Percentiles rank a stretch among this genome's conserved stretches.
phyloP scores from a whole-genome alignment of 192 early-diverging fungal species.

The Pilaira anomala region DNA sequence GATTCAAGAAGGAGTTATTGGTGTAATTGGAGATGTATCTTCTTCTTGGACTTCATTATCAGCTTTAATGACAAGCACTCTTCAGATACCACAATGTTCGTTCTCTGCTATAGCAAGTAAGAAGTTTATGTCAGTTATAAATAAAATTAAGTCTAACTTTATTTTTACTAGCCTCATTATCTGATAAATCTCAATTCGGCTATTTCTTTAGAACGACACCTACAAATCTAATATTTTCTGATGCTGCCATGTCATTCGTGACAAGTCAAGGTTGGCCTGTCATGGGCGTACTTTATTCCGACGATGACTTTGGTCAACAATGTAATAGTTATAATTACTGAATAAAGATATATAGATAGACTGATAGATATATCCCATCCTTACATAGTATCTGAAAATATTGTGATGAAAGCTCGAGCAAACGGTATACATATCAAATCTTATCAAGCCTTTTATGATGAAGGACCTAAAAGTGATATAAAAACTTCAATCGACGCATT shows the following conservation, averaged over 20 bases:
- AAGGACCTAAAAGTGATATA: slow-evolving; percentile 35
- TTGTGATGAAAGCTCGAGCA: slow-evolving; percentile 29
- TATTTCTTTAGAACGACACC: slow-evolving; percentile 52
- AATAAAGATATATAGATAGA: background rate
- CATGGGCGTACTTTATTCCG: slow-evolving; percentile 43
- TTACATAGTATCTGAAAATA: slow-evolving; percentile 39
- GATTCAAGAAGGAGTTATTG: slow-evolving; percentile 46
- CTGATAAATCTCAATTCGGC: slow-evolving; percentile 45
- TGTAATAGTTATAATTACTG: slow-evolving; percentile 26
- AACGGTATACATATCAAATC: slow-evolving; percentile 35
- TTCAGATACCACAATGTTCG: slow-evolving; percentile 51
- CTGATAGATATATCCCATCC: background rate
- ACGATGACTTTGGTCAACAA: slow-evolving; percentile 42
- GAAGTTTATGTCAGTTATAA: background rate
- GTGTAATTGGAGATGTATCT: slow-evolving; percentile 48
- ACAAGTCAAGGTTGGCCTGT: slow-evolving; percentile 41
- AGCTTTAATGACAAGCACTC: slow-evolving; percentile 43
- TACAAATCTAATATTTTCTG: slow-evolving; percentile 44
- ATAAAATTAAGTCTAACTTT: background rate
- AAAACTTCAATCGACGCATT: slow-evolving; percentile 33
- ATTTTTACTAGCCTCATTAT: slow-evolving; percentile 42
- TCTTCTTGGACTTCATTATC: slow-evolving; percentile 45
- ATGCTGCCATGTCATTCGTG: slow-evolving; percentile 46
- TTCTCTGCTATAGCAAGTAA: slow-evolving; percentile 51
- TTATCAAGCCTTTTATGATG: slow-evolving; percentile 40